These are phyloP conservation scores for Lichtheimia ornata DNA, from an alignment of 371 early-diverging fungal genomes.

Conservation along the genomic window DNA sequence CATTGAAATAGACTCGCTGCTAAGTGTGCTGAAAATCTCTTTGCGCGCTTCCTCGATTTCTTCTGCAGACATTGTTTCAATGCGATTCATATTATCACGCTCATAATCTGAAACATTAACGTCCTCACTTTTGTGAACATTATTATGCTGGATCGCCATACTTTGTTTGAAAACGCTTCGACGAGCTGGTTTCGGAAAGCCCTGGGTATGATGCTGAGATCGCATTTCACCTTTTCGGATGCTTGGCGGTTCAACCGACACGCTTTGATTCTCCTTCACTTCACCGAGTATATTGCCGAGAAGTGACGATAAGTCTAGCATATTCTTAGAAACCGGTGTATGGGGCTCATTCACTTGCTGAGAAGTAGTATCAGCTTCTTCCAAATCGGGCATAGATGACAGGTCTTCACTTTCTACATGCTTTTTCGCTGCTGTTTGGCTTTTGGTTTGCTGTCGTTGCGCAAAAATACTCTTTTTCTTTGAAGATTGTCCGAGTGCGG, in stretches of 20 bases:
- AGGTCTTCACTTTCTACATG: conserved; percentile 9
- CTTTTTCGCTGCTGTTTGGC: neutral
- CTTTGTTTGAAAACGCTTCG: conserved; percentile 48
- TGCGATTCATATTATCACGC: conserved; percentile 57
- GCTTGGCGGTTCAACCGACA: conserved; percentile 26
- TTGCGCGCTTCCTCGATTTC: conserved; percentile 63
- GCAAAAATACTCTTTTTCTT: conserved; percentile 46
- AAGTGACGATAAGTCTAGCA: conserved; percentile 51
- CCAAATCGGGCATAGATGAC: conserved; percentile 19
- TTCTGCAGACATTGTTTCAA: conserved; percentile 59
- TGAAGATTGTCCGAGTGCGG: conserved; percentile 7
- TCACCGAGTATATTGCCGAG: conserved; percentile 48
- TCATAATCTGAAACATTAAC: conserved; percentile 41
- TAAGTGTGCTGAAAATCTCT: conserved; percentile 59
- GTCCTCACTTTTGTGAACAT: conserved; percentile 7
- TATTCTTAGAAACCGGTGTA: conserved; percentile 37
- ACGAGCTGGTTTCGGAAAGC: conserved; percentile 62
- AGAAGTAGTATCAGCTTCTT: conserved; percentile 10
- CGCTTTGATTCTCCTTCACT: conserved; percentile 48
- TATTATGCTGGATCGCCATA: conserved; percentile 15
- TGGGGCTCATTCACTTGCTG: conserved; percentile 17
- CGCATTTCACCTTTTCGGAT: conserved; percentile 13
- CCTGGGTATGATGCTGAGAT: conserved; percentile 34
- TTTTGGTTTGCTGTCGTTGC: conserved; percentile 25
- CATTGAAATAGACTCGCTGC: conserved; percentile 54